These are phyloP conservation scores for Leptographium galeiforme DNA, from an alignment of 2,329 filamentous ascomycete species.

Conservation along the genomic window DNA sequence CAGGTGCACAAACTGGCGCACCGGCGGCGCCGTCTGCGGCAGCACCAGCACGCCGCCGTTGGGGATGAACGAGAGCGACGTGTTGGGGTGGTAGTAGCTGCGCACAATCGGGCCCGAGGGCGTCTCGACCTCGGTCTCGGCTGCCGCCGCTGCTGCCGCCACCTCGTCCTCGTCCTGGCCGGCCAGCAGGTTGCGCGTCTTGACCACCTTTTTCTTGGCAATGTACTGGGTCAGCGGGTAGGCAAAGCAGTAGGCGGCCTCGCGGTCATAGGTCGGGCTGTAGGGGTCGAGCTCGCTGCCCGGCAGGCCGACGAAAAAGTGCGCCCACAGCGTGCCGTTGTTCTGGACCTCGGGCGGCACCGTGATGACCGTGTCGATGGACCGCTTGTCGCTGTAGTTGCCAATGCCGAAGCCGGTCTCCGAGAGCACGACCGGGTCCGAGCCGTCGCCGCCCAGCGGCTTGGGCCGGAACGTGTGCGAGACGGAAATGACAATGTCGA, in stretches of 20 bases:
- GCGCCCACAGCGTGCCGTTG: conserved; percentile 88
- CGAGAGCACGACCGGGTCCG: conserved; percentile 59
- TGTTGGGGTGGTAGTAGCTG: conserved; percentile 91
- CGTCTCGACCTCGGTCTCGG: conserved; percentile 29
- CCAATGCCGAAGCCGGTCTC: conserved; percentile 71
- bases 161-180: conserved; percentile 31
- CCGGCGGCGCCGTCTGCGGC: conserved; percentile 54
- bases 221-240: conserved; percentile 82
- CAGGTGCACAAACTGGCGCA: conserved; percentile 64
- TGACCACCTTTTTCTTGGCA: conserved; percentile 76
- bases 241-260: conserved; percentile 69
- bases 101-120: conserved; percentile 55
- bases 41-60: conserved; percentile 60
- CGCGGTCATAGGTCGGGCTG: conserved; percentile 55
- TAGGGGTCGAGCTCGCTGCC: conserved; percentile 67
- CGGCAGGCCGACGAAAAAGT: conserved; percentile 75
- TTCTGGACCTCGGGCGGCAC: conserved; percentile 72
- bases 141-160: conserved; percentile 35
- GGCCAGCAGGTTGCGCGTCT: conserved; percentile 77
- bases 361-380: conserved; percentile 61
- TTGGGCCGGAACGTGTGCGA: conserved; percentile 60
- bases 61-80: conserved; percentile 77
- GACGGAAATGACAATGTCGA: conserved; percentile 79
- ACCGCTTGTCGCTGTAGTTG: conserved; percentile 65
- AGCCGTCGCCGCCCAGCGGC: conserved; percentile 49